Evolutionary conservation across 768 basidiomycete species (phyloP), one percentile per base, ranked within the genome.

Genomic region (Leucocoprinus birnbaumii): DNA sequence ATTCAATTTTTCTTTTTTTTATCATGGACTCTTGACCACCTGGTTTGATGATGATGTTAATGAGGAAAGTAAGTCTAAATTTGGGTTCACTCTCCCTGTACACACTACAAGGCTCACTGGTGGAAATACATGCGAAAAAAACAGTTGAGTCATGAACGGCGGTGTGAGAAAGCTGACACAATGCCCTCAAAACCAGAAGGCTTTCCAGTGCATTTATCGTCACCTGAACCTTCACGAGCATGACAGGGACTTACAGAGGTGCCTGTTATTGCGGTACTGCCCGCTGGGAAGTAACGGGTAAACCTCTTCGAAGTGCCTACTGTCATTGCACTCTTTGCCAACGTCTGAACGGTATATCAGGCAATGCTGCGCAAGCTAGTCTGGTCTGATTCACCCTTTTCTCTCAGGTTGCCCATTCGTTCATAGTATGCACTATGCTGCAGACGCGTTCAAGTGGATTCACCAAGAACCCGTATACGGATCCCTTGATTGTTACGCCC

Each of bases 261-360:
- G 67, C 74, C 35, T 89, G 86, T 65, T 84, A 80, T 61, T 88
- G 87, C 57, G 73, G 79, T n/a, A 59, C 70, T 2, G 68, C 80
- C 3, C 65, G 78, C 0, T 87, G 82, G 58, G 57, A 71, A 45
- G 71, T 84, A 2, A 65, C 65, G 10, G 80, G 80, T 1, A 66
- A 63, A 31, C 84, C 86, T 0, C 59, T 80, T 3, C 68, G 82
- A 31, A 80, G 79, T 58, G 85, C 82, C 4, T 87, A 82, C 61
- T 88, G 85, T 58, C 87, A 89, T 62, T 89, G 87, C 62, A 83
- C 82, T 3, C 65, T 77, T n/a, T 89, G 87, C 61, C 87, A 88
- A 65, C 71, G 78, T 38, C 63, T 86, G 48, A 80, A 69, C 59
- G 82, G 85, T 79, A 62, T 55, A n/a, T n/a, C n/a, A n/a, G n/a